Evolutionary conservation across 1,284 basidiomycete species (phyloP), one percentile per base, ranked within the genome.

Genomic region (Tranzscheliella williamsii): DNA sequence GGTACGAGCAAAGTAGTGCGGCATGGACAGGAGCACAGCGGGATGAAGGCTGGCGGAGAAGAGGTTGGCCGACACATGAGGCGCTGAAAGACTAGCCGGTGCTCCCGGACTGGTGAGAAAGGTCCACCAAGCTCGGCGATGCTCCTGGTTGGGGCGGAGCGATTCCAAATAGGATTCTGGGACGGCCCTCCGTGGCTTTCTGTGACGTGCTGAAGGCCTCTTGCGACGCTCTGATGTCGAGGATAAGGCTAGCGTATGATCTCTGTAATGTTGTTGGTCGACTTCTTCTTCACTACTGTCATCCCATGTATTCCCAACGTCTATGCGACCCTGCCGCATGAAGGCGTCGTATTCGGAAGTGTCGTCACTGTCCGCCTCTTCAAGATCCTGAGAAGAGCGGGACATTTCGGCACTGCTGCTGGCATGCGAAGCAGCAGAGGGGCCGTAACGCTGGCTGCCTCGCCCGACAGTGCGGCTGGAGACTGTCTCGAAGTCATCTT

Each of bases 1-100:
- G 4, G 72, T 67, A 13, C 67, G 54, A 20, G 52, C 50, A 61
- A 75, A 75, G 56, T 69, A 76, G 20, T 67, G 63, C 3, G 74
- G 74, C 69, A 72, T 71, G 17, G 64, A 66, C 12, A 76, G 66
- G 42, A 76, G 56, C 11, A 75, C 72, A 7, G 67, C 71, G 0
- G 74, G 73, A 40, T 75, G 71, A 6, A 75, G 49, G 17, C 64
- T 67, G 2, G 72, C 69, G 6, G 71, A 63, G 35, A 75, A 73
- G 23, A 76, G 46, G 32, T 76, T 76, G 45, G 68, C 56, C 5
- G 69, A 62, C 17, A 76, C 74, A 37, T 73, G 67, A 3, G 66
- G 64, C 3, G 56, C 56, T 4, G 71, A 70, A 9, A 76, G 53
- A 20, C 67, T 65, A 6, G 70, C 72, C n/a, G 71, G 70, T 16